Evolutionary conservation across 306 rosid genomes (phyloP).

Genomic region (Carpinus viminea): DNA sequence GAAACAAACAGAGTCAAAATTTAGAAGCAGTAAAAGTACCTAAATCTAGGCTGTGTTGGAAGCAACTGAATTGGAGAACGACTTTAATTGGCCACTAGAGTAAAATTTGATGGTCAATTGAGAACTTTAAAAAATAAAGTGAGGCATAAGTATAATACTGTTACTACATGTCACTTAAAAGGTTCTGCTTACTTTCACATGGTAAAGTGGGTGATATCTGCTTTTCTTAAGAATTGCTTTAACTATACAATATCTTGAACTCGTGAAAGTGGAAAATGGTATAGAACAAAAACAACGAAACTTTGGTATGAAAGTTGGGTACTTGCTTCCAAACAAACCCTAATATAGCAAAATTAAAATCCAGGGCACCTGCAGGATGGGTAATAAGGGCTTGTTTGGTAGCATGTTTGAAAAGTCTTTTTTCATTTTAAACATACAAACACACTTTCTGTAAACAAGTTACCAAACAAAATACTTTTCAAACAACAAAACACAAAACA

Average conservation of each 20-base stretch:
- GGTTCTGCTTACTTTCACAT: background rate
- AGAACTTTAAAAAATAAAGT: slow-evolving; percentile 1
- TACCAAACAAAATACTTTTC: too few species aligned
- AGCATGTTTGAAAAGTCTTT: too few species aligned
- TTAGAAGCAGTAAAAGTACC: slow-evolving; percentile 23
- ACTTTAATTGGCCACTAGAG: background rate
- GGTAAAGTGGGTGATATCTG: background rate
- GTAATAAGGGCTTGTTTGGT: background rate
- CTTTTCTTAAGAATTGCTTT: background rate
- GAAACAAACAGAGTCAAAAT: slow-evolving; percentile 33
- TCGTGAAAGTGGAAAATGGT: background rate
- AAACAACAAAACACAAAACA: too few species aligned
- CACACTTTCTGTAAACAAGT: too few species aligned
- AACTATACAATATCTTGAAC: background rate
- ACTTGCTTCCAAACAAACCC: background rate
- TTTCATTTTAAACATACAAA: too few species aligned
- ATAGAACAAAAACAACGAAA: background rate
- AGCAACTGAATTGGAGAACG: slow-evolving; percentile 20
- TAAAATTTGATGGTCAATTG: background rate
- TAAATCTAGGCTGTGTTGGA: slow-evolving; percentile 18
- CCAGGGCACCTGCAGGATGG: background rate
- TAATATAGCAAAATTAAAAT: background rate
- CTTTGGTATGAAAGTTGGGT: background rate
- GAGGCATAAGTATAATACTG: background rate
- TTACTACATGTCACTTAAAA: background rate